Base-by-base conservation (phyloP, 2,329 filamentous ascomycete genomes). In the Paecilomyces niveus region DNA sequence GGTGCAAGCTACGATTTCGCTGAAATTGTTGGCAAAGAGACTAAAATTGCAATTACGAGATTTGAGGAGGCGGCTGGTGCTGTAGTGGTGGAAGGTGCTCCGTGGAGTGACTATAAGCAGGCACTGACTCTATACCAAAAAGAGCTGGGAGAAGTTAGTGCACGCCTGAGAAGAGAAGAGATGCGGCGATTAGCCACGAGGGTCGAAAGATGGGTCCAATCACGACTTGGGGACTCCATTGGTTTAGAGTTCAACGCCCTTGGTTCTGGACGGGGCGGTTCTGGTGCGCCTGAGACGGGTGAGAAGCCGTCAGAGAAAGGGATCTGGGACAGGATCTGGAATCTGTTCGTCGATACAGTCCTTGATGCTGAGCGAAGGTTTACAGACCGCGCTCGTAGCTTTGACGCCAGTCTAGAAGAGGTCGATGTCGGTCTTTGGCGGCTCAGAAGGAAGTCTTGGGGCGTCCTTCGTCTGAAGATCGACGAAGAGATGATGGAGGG, bases 401-500 rank as follows among this genome's bases (percentile, higher is more conserved):
- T 97, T 65, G 91, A 97, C 72, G 94, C 94, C 53, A 95, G 87
- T 67, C 81, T 89, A 58, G 91, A 93, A 49, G 94, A 99, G 77
- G 91, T 96, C 21, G 89, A 95, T 61, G 85, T 97, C 57, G 94
- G 94, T 18, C 81, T 96, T 21, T 99, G 94, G 93, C 86, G 92
- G 58, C 78, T 99, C 63, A 87, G 93, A 59, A 86, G 93, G 63
- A 97, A 97, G 81, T 94, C 90, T 61, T 99, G 94, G 94, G 88
- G 88, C 49, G 92, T 93, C 13, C 81, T 99, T 61, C 85, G 90
- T 53, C 88, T 91, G 60, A 94, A 90, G 79, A 89, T 99, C 62
- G 93, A 97, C 35, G 94, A 99, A 70, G 94, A 99, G 76, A 90
- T 97, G 70, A 96, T 96, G 86, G 94, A 97, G 77, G 93, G 93